A percentile compares a stretch with the other conserved stretches of the same genome.
Evolutionary conservation across 495 filamentous ascomycete genomes (phyloP).

Genomic region (Hyaloscypha hepaticicola): DNA sequence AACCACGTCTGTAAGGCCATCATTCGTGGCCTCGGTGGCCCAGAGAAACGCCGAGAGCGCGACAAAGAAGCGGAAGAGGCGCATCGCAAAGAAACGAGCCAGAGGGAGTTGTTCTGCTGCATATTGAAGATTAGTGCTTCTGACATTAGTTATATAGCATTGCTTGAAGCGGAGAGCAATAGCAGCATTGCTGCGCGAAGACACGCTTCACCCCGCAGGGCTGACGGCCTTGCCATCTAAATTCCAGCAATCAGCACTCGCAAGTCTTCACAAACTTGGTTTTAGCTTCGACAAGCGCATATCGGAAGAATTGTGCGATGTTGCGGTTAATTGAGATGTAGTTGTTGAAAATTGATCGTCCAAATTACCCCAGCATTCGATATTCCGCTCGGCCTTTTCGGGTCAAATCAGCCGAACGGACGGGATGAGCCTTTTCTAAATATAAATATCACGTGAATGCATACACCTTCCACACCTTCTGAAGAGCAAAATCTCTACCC

Average conservation of each 20-base stretch:
- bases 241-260: slow-evolving; percentile 25
- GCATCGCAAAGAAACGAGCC: slow-evolving; percentile 15
- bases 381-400: neutral
- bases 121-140: neutral
- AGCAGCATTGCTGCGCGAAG: neutral
- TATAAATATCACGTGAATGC: too few relatives aligned
- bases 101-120: neutral
- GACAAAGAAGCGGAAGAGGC: slow-evolving; percentile 16
- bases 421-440: too few relatives aligned
- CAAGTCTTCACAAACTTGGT: neutral
- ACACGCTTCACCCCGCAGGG: slow-evolving; percentile 12
- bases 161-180: neutral
- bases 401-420: neutral
- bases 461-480: too few relatives aligned
- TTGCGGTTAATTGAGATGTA: slow-evolving; percentile 12
- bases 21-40: slow-evolving; percentile 17
- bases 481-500: too few relatives aligned
- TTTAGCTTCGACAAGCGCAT: neutral
- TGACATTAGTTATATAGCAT: slow-evolving; percentile 24
- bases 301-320: slow-evolving; percentile 10
- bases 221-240: slow-evolving; percentile 3
- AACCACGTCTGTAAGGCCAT: slow-evolving; percentile 26
- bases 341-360: neutral
- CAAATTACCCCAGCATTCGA: neutral
- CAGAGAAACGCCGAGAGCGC: slow-evolving; percentile 26